Conservation (phyloP, 2,329 filamentous ascomycete species). For the Trichoderma koningii region DNA sequence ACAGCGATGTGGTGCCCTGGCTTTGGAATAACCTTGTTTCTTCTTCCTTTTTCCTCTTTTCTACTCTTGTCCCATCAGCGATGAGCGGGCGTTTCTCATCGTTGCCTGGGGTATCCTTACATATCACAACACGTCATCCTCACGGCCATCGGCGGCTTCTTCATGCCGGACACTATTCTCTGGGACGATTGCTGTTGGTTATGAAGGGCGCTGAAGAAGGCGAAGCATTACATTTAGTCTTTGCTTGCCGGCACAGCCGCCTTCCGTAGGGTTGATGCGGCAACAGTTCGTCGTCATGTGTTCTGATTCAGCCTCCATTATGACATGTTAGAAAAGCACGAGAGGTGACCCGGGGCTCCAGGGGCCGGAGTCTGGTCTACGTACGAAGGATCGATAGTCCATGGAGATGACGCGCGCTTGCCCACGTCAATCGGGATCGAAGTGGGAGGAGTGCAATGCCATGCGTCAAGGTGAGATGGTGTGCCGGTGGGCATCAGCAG, state of each 20-base stretch:
- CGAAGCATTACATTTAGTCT: background rate
- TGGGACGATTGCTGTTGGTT: background rate
- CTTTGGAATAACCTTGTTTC: constrained; percentile 4
- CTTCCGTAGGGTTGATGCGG: background rate
- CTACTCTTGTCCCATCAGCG: background rate
- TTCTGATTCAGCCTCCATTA: background rate
- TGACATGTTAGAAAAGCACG: constrained; percentile 1
- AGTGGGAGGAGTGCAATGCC: constrained; percentile 6
- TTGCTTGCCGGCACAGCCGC: constrained; percentile 2
- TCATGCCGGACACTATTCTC: background rate
- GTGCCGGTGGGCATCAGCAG: constrained; percentile 5
- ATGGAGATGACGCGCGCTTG: background rate
- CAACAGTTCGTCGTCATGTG: background rate
- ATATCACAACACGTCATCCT: background rate
- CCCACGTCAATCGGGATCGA: constrained; percentile 5
- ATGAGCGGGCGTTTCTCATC: background rate
- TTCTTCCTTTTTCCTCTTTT: background rate
- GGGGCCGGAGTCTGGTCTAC: background rate
- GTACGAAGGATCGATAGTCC: constrained; percentile 1
- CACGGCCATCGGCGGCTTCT: background rate
- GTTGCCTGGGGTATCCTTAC: constrained; percentile 9
- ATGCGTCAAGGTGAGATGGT: background rate
- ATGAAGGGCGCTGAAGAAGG: background rate
- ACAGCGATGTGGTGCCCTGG: background rate
- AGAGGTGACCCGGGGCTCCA: background rate